Percentiles rank a stretch among this genome's conserved stretches.
Conservation (phyloP, 169 alveolate species). For the Babesia divergens region DNA sequence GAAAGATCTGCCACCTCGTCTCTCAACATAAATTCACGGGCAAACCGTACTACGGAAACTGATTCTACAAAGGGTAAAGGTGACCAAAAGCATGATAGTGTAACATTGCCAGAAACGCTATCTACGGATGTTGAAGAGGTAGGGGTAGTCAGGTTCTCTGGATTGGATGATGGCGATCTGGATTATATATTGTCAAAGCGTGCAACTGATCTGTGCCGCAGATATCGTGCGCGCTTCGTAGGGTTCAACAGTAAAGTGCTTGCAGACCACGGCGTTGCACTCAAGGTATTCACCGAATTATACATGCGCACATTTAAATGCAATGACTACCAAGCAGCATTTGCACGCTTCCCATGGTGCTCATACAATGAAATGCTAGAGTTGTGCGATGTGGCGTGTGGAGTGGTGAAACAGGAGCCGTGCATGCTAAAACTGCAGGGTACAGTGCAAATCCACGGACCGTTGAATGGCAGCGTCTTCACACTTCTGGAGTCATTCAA, state of each 20-base stretch:
- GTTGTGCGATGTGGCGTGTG: constrained; percentile 65
- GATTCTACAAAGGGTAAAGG: too few species aligned
- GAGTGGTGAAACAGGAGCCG: constrained; percentile 60
- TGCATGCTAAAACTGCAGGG: constrained; percentile 47
- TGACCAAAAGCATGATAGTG: too few species aligned
- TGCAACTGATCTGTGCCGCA: constrained; percentile 9
- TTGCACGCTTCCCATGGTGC: constrained; percentile 49
- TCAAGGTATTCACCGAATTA: constrained; percentile 46
- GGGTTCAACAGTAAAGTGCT: constrained; percentile 38
- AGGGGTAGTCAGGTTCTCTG: too few species aligned
- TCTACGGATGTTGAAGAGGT: too few species aligned
- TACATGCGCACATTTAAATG: constrained; percentile 46
- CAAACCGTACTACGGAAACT: too few species aligned
- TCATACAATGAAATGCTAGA: constrained; percentile 66
- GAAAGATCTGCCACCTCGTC: too few species aligned
- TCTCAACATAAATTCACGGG: too few species aligned
- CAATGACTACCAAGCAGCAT: constrained; percentile 11
- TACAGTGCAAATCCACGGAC: constrained; percentile 64
- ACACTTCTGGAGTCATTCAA: constrained; percentile 67
- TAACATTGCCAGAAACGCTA: too few species aligned
- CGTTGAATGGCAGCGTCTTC: constrained; percentile 61
- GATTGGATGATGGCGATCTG: constrained; percentile 16
- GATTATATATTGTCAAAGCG: constrained; percentile 3
- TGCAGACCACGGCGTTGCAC: constrained; percentile 62
- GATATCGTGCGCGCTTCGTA: constrained; percentile 28